Evolutionary conservation across 768 basidiomycete genomes (phyloP).

Genomic region (Pulveroboletus sp.): DNA sequence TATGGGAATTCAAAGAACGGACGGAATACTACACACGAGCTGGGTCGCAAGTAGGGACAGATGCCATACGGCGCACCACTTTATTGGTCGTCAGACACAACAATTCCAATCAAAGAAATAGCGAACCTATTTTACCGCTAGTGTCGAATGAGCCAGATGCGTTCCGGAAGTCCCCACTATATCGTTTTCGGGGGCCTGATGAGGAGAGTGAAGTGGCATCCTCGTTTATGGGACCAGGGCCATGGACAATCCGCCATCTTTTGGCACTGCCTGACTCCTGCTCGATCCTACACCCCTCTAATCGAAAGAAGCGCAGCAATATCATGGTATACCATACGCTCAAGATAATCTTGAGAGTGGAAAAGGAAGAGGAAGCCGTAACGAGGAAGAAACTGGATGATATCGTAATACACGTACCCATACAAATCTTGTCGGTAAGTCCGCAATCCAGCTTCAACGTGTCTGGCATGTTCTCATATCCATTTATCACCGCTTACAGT

Average conservation of each 20-base stretch:
- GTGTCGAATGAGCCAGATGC: constrained; percentile 63
- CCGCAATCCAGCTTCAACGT: neutral
- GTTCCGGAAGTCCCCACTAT: constrained; percentile 63
- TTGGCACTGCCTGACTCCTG: constrained; percentile 69
- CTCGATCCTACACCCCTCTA: constrained; percentile 65
- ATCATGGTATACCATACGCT: constrained; percentile 72
- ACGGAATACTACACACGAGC: constrained; percentile 75
- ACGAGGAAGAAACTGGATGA: constrained; percentile 83
- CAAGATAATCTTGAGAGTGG: constrained; percentile 79
- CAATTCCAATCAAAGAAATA: constrained; percentile 41
- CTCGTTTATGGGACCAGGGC: constrained; percentile 70
- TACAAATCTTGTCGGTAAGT: constrained; percentile 84
- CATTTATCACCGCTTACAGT: constrained; percentile 38
- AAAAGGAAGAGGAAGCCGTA: constrained; percentile 67
- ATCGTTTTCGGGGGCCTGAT: constrained; percentile 43
- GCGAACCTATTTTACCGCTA: constrained; percentile 71
- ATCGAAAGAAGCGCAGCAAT: constrained; percentile 54
- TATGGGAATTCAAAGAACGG: constrained; percentile 50
- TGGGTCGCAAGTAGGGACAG: constrained; percentile 64
- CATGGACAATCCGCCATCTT: constrained; percentile 76
- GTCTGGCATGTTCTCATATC: neutral
- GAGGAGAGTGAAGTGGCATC: constrained; percentile 56
- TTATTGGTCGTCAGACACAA: constrained; percentile 58
- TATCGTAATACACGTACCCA: constrained; percentile 79
- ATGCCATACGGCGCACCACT: constrained; percentile 54